Evolutionary conservation across 345 rosid species (phyloP).

Genomic region (Gossypium longicalyx): DNA sequence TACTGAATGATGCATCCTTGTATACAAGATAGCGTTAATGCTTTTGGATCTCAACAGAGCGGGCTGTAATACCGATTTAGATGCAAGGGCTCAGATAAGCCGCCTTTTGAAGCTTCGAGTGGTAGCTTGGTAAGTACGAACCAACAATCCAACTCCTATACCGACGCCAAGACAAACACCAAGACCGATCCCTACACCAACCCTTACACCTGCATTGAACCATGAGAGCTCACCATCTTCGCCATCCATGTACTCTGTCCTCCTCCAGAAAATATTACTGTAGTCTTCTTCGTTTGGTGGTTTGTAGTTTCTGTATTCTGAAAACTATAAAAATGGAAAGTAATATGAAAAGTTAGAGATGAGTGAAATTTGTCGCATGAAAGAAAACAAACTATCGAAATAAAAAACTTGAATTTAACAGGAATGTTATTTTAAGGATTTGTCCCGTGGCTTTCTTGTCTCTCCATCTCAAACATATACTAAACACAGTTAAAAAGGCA

Average conservation of each 20-base stretch:
- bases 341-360: not conserved
- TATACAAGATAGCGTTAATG: slow-evolving; percentile 22
- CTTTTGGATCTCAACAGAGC: slow-evolving; percentile 23
- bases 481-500: not conserved
- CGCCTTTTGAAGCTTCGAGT: slow-evolving; percentile 72
- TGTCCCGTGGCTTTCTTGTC: not conserved
- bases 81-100: slow-evolving; percentile 33
- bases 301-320: slow-evolving; percentile 49
- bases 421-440: not conserved
- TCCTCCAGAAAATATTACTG: slow-evolving; percentile 57
- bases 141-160: slow-evolving; percentile 84
- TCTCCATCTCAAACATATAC: not conserved
- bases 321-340: slow-evolving; percentile 37
- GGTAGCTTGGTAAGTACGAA: slow-evolving; percentile 73
- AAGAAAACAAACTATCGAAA: not conserved
- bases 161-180: slow-evolving; percentile 88
- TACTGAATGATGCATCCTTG: slow-evolving; percentile 21
- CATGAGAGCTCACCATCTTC: slow-evolving; percentile 92
- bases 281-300: slow-evolving; percentile 58
- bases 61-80: not conserved
- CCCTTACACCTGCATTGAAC: slow-evolving; percentile 96
- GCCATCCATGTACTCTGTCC: slow-evolving; percentile 52
- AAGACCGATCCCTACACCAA: slow-evolving; percentile 95
- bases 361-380: not conserved
- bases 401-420: not conserved